Conservation (phyloP, 441 rosid species). For the Erodium moschatum region DNA sequence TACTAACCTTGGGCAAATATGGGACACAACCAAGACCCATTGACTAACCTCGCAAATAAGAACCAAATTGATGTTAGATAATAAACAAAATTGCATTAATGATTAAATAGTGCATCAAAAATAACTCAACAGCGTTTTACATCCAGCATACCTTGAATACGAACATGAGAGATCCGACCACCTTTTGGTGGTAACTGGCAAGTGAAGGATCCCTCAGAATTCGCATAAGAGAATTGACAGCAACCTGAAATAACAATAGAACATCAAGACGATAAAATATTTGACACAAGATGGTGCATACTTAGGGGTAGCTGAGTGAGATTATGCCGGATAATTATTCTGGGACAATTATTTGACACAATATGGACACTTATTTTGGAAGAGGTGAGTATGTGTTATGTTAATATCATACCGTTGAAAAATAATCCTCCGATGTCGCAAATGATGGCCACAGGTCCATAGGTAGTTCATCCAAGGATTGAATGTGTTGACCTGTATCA, state of each 20-base stretch:
- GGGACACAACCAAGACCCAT: conserved; percentile 99
- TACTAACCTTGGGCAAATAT: conserved; percentile 86
- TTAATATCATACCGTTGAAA: conserved; percentile 61
- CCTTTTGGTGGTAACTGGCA: conserved; percentile 96
- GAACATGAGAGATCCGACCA: conserved; percentile 95
- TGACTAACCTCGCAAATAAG: conserved; percentile 69
- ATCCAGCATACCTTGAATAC: conserved; percentile 69
- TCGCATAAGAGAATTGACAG: conserved; percentile 93
- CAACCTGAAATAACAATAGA: conserved; percentile 52
- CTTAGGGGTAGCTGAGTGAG: no score
- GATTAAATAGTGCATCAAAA: conserved; percentile 8
- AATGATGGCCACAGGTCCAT: conserved; percentile 91
- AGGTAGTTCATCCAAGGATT: conserved; percentile 74
- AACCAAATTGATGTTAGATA: conserved; percentile 15
- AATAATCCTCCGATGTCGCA: conserved; percentile 95
- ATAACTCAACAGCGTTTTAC: neutral
- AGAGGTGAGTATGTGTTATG: conserved; percentile 14
- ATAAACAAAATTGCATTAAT: conserved; percentile 6
- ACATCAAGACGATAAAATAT: conserved; percentile 20
- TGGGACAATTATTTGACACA: conserved; percentile 5
- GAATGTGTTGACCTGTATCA: conserved; percentile 92
- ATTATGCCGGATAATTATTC: neutral
- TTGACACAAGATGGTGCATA: neutral
- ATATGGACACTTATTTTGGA: neutral
- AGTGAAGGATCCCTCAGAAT: conserved; percentile 98